A percentile compares a stretch with the other conserved stretches of the same genome.
These are phyloP conservation scores for Nakazawaea pomicola DNA, from an alignment of 805 yeast genomes.

Conservation along the genomic window DNA sequence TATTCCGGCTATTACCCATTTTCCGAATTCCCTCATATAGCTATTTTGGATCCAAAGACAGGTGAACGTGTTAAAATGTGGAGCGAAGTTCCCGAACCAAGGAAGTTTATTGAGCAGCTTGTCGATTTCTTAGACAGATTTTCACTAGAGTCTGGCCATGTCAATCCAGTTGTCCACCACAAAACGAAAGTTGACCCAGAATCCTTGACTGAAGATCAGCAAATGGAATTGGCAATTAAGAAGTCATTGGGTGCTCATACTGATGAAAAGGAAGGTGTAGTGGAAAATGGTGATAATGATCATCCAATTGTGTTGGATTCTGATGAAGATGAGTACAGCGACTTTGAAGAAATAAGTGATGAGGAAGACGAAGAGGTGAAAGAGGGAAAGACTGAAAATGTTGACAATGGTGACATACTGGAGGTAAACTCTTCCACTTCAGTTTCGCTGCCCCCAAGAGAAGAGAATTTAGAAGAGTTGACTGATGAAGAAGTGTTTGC, in stretches of 20 bases:
- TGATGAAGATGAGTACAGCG: constrained; percentile 20
- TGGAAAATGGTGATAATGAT: constrained; percentile 23
- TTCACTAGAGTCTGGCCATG: constrained; percentile 56
- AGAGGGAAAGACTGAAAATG: constrained; percentile 2
- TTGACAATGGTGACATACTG: neutral
- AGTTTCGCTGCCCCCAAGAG: neutral
- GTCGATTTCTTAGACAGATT: constrained; percentile 62
- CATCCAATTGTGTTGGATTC: constrained; percentile 16
- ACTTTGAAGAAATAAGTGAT: constrained; percentile 15
- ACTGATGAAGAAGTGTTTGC: constrained; percentile 42
- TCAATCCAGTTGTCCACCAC: constrained; percentile 63
- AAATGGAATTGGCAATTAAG: constrained; percentile 67
- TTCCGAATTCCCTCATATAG: constrained; percentile 75
- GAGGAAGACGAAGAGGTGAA: constrained; percentile 15
- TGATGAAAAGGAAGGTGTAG: constrained; percentile 24
- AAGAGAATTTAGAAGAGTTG: constrained; percentile 18
- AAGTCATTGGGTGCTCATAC: constrained; percentile 48
- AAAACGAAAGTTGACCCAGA: constrained; percentile 58
- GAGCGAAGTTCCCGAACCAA: constrained; percentile 61
- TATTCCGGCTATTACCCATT: constrained; percentile 73
- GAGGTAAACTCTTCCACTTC: neutral
- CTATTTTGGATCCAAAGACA: constrained; percentile 90
- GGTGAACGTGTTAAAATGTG: constrained; percentile 84
- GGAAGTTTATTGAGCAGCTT: constrained; percentile 61
- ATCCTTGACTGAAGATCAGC: constrained; percentile 76